Evolutionary conservation across 148 eudicot genomes (phyloP).

Genomic region (Fagopyrum tataricum): DNA sequence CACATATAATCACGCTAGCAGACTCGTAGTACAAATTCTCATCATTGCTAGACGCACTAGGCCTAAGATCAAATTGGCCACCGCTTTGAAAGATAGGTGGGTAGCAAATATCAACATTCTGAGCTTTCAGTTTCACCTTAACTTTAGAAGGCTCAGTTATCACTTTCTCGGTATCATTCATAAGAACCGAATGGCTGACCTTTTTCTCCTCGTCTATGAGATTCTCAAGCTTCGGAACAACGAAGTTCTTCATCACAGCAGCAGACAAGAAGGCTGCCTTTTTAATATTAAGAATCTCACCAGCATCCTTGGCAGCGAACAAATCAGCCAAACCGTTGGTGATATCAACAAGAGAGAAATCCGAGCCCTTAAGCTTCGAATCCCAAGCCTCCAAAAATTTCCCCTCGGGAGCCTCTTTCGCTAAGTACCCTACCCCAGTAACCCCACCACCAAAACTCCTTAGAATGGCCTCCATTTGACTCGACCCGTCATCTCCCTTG

Average conservation of each 20-base stretch:
- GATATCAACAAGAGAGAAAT: slow-evolving; percentile 41
- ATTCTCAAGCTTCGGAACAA: slow-evolving; percentile 76
- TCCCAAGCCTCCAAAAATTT: slow-evolving; percentile 57
- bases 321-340: slow-evolving; percentile 65
- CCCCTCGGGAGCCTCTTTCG: slow-evolving; percentile 78
- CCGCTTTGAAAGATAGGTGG: slow-evolving; percentile 98
- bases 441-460: slow-evolving; percentile 26
- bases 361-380: slow-evolving; percentile 47
- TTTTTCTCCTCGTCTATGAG: slow-evolving; percentile 87
- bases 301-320: slow-evolving; percentile 64
- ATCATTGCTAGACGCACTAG: slow-evolving; percentile 83
- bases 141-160: slow-evolving; percentile 52
- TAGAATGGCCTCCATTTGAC: slow-evolving; percentile 60
- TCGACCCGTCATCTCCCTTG: slow-evolving; percentile 50
- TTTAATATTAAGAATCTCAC: slow-evolving; percentile 55
- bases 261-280: slow-evolving; percentile 82
- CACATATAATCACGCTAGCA: slow-evolving; percentile 74
- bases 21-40: slow-evolving; percentile 67
- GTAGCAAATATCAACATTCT: slow-evolving; percentile 86
- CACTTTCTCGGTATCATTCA: slow-evolving; percentile 84
- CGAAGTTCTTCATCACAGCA: slow-evolving; percentile 71
- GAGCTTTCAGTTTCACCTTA: slow-evolving; percentile 71
- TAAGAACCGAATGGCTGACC: slow-evolving; percentile 62
- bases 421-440: slow-evolving; percentile 51
- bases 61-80: slow-evolving; percentile 76